Conservation (phyloP, 345 rosid genomes). For the Bruguiera sexangula region DNA sequence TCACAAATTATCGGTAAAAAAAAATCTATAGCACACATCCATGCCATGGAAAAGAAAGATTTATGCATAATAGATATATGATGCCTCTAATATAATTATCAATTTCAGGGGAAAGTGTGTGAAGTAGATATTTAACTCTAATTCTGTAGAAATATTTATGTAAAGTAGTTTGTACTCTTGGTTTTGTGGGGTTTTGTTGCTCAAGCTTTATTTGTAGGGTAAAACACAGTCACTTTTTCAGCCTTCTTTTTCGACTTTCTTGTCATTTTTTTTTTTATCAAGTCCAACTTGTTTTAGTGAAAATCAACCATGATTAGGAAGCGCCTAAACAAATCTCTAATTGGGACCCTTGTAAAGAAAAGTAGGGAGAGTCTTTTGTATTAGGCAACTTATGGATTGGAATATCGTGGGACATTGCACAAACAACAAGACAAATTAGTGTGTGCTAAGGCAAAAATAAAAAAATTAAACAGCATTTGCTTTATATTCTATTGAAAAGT, state of each 20-base stretch:
- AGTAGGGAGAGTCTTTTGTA: conserved; percentile 16
- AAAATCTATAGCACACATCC: too few relatives aligned
- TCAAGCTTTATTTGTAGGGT: conserved; percentile 35
- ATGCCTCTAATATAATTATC: too few relatives aligned
- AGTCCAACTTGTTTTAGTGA: conserved; percentile 26
- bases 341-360: conserved; percentile 35
- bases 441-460: conserved; percentile 8
- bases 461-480: conserved; percentile 23
- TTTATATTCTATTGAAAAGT: conserved; percentile 50
- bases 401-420: conserved; percentile 33
- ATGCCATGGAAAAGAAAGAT: too few relatives aligned
- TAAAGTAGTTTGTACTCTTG: conserved; percentile 27
- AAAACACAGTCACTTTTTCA: conserved; percentile 32
- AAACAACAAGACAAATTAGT: conserved; percentile 50
- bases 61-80: too few relatives aligned
- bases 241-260: conserved; percentile 35
- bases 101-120: too few relatives aligned
- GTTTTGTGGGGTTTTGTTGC: not conserved
- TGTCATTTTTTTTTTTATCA: conserved; percentile 22
- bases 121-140: too few relatives aligned
- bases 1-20: too few relatives aligned
- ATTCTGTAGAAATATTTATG: not conserved
- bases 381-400: conserved; percentile 16
- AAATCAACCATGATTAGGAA: conserved; percentile 30
- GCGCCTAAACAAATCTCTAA: conserved; percentile 28